These are phyloP conservation scores for Pleurotus djamor DNA, from an alignment of 768 basidiomycete genomes.

Conservation along the genomic window DNA sequence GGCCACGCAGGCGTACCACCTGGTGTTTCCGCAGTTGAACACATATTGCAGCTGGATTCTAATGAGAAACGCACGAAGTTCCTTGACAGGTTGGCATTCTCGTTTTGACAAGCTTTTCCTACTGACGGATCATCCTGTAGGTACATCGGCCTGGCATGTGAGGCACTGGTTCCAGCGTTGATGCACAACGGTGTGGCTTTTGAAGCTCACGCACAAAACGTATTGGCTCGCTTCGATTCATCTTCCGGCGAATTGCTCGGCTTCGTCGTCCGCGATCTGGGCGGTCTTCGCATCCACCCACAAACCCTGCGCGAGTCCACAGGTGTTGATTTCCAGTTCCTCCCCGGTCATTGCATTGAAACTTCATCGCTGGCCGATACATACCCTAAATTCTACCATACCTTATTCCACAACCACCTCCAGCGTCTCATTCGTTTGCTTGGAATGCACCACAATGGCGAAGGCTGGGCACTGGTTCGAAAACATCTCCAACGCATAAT, in stretches of 20 bases:
- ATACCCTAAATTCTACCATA: slow-evolving; percentile 59
- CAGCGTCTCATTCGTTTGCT: slow-evolving; percentile 55
- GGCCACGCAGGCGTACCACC: slow-evolving; percentile 39
- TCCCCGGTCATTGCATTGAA: slow-evolving; percentile 51
- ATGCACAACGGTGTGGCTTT: slow-evolving; percentile 57
- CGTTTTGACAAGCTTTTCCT: neutral
- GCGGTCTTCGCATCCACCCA: slow-evolving; percentile 55
- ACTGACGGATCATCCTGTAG: slow-evolving; percentile 20
- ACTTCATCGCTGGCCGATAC: slow-evolving; percentile 46
- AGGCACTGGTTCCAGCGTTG: slow-evolving; percentile 49
- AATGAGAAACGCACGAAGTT: slow-evolving; percentile 42
- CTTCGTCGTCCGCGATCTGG: slow-evolving; percentile 56
- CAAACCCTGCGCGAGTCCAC: slow-evolving; percentile 44
- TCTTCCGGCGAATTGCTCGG: slow-evolving; percentile 40
- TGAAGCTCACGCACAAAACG: slow-evolving; percentile 62
- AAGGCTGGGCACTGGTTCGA: slow-evolving; percentile 50
- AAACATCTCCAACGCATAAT: slow-evolving; percentile 41
- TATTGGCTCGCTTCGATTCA: slow-evolving; percentile 44
- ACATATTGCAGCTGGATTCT: slow-evolving; percentile 43
- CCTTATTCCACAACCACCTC: slow-evolving; percentile 57
- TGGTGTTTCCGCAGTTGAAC: slow-evolving; percentile 45
- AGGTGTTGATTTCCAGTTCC: slow-evolving; percentile 48
- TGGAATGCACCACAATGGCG: slow-evolving; percentile 47
- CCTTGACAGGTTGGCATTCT: slow-evolving; percentile 38
- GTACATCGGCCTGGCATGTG: slow-evolving; percentile 48